These are phyloP conservation scores for Phytophthora colocasiae DNA, from an alignment of 352 stramenopile genomes.

Conservation along the genomic window DNA sequence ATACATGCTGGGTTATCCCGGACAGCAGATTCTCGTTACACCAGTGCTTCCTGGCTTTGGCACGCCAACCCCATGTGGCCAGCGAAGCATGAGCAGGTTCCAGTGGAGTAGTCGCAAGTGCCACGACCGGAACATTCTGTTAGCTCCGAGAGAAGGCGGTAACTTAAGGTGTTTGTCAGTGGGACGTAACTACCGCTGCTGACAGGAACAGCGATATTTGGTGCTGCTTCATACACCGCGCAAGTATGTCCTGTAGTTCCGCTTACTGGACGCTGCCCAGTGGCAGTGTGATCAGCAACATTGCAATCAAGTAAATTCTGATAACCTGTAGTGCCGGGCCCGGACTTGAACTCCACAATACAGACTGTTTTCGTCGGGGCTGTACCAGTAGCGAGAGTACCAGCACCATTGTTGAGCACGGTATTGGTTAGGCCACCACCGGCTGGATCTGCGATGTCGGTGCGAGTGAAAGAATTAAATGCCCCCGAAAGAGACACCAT, in stretches of 20 bases:
- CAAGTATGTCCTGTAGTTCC: conserved; percentile 28
- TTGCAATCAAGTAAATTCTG: conserved; percentile 68
- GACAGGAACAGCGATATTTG: conserved; percentile 2
- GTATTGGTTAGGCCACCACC: conserved; percentile 3
- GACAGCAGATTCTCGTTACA: conserved; percentile 14
- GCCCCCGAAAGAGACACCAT: background rate
- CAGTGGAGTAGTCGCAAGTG: conserved; percentile 56
- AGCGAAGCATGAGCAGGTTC: conserved; percentile 69
- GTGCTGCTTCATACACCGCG: conserved; percentile 45
- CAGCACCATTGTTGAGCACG: conserved; percentile 13
- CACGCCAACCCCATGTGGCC: conserved; percentile 83
- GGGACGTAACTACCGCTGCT: background rate
- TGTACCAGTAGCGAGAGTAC: no score
- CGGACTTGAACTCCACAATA: conserved; percentile 53
- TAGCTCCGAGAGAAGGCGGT: conserved; percentile 54
- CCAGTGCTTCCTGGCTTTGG: conserved; percentile 52
- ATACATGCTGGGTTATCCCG: no score
- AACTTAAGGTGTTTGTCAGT: background rate
- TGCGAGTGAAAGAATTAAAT: conserved; percentile 39
- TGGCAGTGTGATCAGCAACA: conserved; percentile 31
- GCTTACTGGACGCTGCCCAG: conserved; percentile 51
- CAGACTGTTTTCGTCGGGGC: conserved; percentile 42
- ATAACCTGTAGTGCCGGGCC: conserved; percentile 61
- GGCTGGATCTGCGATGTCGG: conserved; percentile 4
- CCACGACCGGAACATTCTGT: conserved; percentile 68